Conservation (phyloP, 1,284 basidiomycete genomes). For the Mycena sp. region DNA sequence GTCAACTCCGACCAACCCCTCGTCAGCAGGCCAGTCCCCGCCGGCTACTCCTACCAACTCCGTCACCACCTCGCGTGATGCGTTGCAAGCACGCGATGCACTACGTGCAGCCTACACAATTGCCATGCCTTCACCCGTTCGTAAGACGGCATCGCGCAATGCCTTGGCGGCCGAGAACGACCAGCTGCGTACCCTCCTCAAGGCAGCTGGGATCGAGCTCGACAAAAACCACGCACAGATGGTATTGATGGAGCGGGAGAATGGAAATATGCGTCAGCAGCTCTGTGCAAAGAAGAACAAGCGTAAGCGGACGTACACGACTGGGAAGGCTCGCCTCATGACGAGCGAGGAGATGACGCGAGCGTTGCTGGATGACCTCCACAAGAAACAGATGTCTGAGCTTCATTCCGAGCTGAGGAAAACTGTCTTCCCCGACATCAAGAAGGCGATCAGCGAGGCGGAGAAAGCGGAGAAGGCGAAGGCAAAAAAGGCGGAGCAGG, state of each 20-base stretch:
- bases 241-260: slow-evolving; percentile 15
- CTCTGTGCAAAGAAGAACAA: slow-evolving; percentile 18
- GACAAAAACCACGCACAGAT: slow-evolving; percentile 2
- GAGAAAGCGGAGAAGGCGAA: background rate
- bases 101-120: background rate
- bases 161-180: background rate
- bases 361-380: too few relatives aligned
- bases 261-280: slow-evolving; percentile 6
- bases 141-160: background rate
- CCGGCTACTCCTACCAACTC: background rate
- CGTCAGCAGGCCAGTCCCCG: too few relatives aligned
- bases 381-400: slow-evolving; percentile 6
- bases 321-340: too few relatives aligned
- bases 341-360: too few relatives aligned
- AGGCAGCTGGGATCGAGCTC: background rate
- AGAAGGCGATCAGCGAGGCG: background rate
- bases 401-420: slow-evolving; percentile 3
- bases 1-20: too few relatives aligned
- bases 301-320: background rate
- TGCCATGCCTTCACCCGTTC: slow-evolving; percentile 3
- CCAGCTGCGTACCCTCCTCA: background rate
- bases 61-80: background rate
- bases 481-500: too few relatives aligned
- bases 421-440: background rate
- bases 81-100: background rate